Percentiles rank a stretch among this genome's conserved stretches.
Conservation (phyloP, 2,329 filamentous ascomycete genomes). For the Ophiocordyceps robertsii region DNA sequence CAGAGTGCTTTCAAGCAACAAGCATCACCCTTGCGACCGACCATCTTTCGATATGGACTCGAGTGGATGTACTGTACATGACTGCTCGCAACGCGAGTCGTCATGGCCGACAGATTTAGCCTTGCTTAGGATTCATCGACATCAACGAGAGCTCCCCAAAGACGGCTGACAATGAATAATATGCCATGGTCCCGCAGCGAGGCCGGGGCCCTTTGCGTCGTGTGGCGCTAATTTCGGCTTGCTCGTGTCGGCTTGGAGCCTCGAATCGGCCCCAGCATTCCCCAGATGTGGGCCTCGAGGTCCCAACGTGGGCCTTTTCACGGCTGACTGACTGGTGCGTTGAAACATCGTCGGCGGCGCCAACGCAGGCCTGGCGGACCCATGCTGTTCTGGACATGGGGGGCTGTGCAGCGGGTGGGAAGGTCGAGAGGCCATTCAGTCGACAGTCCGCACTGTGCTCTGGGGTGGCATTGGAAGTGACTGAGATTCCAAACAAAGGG, state of each 20-base stretch:
- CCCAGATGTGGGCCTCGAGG: neutral
- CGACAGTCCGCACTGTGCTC: neutral
- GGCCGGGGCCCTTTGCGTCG: neutral
- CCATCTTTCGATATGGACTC: too few species aligned
- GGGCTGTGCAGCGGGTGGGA: neutral
- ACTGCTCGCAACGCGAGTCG: too few species aligned
- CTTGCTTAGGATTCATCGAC: too few species aligned
- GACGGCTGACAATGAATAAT: too few species aligned
- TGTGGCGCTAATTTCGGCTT: neutral
- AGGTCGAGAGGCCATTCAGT: neutral
- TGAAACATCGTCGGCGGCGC: neutral
- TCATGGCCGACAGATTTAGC: too few species aligned
- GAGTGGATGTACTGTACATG: too few species aligned
- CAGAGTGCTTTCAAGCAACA: neutral
- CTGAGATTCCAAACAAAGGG: too few species aligned
- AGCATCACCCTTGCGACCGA: too few species aligned
- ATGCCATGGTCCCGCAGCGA: too few species aligned
- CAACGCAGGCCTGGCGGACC: neutral
- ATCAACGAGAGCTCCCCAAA: too few species aligned
- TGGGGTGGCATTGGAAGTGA: neutral
- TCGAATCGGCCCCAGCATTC: too few species aligned
- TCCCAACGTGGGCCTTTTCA: neutral
- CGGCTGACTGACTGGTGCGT: neutral
- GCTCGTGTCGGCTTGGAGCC: neutral
- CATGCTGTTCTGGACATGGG: neutral